phyloP scores from a whole-genome alignment of 73 alveolate genomes.

The Durusdinium trenchii region DNA sequence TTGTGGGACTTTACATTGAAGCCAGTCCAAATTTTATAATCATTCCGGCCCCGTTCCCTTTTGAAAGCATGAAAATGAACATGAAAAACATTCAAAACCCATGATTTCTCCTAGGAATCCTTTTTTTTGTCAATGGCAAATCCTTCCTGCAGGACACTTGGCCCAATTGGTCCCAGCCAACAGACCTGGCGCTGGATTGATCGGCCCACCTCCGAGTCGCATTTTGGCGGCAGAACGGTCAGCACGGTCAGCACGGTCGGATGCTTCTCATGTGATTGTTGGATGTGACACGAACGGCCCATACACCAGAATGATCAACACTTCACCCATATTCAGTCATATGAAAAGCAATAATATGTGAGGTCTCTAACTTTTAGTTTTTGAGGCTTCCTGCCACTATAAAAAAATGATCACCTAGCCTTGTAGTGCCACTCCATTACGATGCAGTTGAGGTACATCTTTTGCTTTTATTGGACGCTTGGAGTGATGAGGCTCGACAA shows the following conservation, averaged over 20 bases:
- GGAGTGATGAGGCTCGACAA: slow-evolving; percentile 73
- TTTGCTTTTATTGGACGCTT: slow-evolving; percentile 83
- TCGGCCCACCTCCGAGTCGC: slow-evolving; percentile 84
- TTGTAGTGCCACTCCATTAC: background rate
- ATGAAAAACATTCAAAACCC: too few species aligned
- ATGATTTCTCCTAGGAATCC: background rate
- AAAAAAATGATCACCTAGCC: background rate
- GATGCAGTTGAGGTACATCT: slow-evolving; percentile 44
- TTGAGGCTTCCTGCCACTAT: too few species aligned
- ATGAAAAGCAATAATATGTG: too few species aligned
- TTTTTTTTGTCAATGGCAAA: background rate
- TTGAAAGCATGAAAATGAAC: too few species aligned
- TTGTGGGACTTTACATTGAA: background rate
- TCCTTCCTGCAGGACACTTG: slow-evolving; percentile 63
- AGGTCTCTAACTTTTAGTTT: too few species aligned
- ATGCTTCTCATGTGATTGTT: too few species aligned
- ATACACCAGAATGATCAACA: too few species aligned
- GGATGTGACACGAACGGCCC: too few species aligned
- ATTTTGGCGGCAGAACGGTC: background rate
- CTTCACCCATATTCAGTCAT: too few species aligned
- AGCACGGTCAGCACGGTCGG: too few species aligned
- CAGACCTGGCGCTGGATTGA: slow-evolving; percentile 71
- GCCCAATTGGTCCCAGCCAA: slow-evolving; percentile 78
- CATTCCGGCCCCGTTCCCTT: too few species aligned
- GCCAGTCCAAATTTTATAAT: too few species aligned